phyloP scores from a whole-genome alignment of 305 asterid species.

The Fraxinus ornus region DNA sequence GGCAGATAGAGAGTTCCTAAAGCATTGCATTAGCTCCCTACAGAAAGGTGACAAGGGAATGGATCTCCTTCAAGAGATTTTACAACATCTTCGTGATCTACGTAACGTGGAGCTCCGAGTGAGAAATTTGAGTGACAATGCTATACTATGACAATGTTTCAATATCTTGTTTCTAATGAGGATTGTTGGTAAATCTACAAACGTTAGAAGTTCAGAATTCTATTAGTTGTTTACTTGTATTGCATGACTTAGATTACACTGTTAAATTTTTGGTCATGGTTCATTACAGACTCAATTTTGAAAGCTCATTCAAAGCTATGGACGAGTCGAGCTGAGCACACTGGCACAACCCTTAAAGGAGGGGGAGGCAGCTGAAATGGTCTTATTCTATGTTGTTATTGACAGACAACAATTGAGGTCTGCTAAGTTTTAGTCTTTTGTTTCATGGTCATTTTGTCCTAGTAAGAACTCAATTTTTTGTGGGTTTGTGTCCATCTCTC shows the following conservation, averaged over 20 bases:
- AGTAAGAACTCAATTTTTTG: slow-evolving; percentile 37
- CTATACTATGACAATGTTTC: slow-evolving; percentile 27
- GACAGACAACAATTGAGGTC: slow-evolving; percentile 47
- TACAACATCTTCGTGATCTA: slow-evolving; percentile 81
- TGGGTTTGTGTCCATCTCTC: slow-evolving; percentile 47
- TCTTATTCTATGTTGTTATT: slow-evolving; percentile 32
- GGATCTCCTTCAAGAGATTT: slow-evolving; percentile 88
- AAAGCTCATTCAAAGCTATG: background rate
- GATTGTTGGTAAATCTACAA: slow-evolving; percentile 25
- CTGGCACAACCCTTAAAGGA: slow-evolving; percentile 20
- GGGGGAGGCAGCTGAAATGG: slow-evolving; percentile 28
- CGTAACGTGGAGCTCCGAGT: slow-evolving; percentile 71
- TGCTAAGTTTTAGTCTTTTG: slow-evolving; percentile 39
- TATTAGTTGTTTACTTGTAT: background rate
- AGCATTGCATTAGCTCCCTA: slow-evolving; percentile 83
- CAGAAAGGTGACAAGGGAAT: slow-evolving; percentile 93
- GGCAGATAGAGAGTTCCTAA: slow-evolving; percentile 87
- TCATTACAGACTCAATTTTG: slow-evolving; percentile 23
- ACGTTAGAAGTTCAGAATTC: background rate
- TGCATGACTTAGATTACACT: background rate
- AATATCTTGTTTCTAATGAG: slow-evolving; percentile 16
- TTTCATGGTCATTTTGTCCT: slow-evolving; percentile 43
- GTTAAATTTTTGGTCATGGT: background rate
- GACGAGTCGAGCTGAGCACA: slow-evolving; percentile 1
- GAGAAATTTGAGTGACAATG: slow-evolving; percentile 42